Percentiles rank a stretch among this genome's conserved stretches.
Evolutionary conservation across 257 asterid species (phyloP).

Genomic region (Solanum appendiculatum): DNA sequence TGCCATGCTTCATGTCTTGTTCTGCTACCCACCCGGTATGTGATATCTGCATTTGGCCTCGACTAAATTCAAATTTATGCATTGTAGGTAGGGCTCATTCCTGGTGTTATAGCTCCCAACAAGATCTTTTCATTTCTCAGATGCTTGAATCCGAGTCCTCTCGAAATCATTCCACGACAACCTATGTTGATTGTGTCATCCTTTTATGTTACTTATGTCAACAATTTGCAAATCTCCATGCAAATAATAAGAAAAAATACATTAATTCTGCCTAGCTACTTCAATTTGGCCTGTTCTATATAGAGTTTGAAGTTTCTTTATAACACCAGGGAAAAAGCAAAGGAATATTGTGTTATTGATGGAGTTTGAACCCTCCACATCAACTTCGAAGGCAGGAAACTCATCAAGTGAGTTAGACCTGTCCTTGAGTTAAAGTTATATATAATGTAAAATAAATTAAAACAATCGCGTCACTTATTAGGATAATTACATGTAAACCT

Average conservation of each 20-base stretch:
- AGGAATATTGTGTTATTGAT: too few relatives aligned
- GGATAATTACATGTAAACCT: background rate
- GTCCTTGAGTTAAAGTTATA: background rate
- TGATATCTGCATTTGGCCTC: background rate
- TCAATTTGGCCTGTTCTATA: too few relatives aligned
- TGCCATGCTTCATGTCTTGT: background rate
- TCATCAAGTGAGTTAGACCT: background rate
- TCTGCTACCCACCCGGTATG: background rate
- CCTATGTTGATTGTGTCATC: background rate
- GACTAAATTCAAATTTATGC: background rate
- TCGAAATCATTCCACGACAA: background rate
- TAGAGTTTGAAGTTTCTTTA: too few relatives aligned
- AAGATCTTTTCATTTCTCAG: background rate
- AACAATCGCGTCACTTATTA: background rate
- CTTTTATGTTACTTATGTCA: background rate
- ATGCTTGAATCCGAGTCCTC: background rate
- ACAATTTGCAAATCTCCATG: background rate
- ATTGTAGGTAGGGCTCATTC: rapidly evolving
- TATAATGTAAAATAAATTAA: background rate
- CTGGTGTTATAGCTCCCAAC: background rate
- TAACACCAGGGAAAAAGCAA: too few relatives aligned
- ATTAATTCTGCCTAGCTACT: background rate
- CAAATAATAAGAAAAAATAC: background rate
- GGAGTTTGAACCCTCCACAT: too few relatives aligned
- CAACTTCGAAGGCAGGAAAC: background rate